Evolutionary conservation across 441 rosid genomes (phyloP), one percentile per base, ranked within the genome.

Genomic region (Jatropha multifida): DNA sequence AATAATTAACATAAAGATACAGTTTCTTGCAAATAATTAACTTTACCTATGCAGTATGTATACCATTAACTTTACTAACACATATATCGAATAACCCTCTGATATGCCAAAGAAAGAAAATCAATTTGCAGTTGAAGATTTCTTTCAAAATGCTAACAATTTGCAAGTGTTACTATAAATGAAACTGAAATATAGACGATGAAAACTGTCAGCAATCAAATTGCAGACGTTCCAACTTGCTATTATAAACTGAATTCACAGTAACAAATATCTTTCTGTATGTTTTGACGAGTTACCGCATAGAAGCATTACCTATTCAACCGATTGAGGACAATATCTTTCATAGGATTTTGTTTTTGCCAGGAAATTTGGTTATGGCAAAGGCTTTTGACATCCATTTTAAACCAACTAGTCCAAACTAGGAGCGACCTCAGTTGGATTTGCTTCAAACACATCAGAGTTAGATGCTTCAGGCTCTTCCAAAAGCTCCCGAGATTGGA

Each of bases 371-470:
- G 65, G 68, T 51, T 59, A n/a, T 23, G 17, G 64, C 69, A 65
- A 54, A 40, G 41, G 37, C 68, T 41, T 38, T 69, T 69, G 72
- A 46, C 78, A 12, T 66, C 55, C 60, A 69, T 55, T 38, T 42
- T 26, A 59, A 71, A 72, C 52, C 15, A 64, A 76, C 83, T 88
- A 94, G 46, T 94, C 95, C 89, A 90, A 87, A 83, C 93, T 88
- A 69, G 97, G 97, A 1, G 98, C 97, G 79, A 90, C 96, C 85
- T 94, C 99, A 10, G 97, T 92, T 17, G 98, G 99, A 73, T 93
- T 93, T 52, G 97, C 90, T 74, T 94, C 99, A 0, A 94, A 91
- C 59, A 93, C 91, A 78, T 94, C 97, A 1, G 94, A 79, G 76
- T 75, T 86, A 1, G 93, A 90, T 74, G 87, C 82, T 14, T 88